Conservation (phyloP, 805 yeast species). For the Ogataea populi-albae region DNA sequence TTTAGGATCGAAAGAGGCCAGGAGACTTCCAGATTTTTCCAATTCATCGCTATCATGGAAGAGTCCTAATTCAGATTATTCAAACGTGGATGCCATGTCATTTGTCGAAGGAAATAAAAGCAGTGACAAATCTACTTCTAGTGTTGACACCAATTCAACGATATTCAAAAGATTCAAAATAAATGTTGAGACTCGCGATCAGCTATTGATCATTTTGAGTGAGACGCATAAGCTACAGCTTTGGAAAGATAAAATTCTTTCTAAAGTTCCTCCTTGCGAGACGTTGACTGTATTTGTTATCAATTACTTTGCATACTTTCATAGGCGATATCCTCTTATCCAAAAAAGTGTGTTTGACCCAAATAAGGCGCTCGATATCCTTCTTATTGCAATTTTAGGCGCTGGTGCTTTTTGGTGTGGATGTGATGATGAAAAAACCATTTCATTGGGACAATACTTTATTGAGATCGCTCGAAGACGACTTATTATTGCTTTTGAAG, state of each 20-base stretch:
- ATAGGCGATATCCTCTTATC: conserved; percentile 5
- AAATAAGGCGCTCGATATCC: conserved; percentile 1
- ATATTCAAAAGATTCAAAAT: conserved; percentile 4
- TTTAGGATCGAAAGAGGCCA: neutral
- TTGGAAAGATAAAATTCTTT: conserved; percentile 5
- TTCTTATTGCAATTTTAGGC: conserved; percentile 7
- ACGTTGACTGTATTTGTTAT: conserved; percentile 5
- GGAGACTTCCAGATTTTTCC: conserved; percentile 7
- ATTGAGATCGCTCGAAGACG: conserved; percentile 7
- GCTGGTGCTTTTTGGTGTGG: conserved; percentile 10
- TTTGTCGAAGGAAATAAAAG: conserved; percentile 3
- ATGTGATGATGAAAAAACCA: conserved; percentile 5
- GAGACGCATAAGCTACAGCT: conserved; percentile 7
- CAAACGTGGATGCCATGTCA: conserved; percentile 4
- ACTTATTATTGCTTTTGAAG: conserved; percentile 5
- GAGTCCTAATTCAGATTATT: conserved; percentile 4
- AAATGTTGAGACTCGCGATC: conserved; percentile 6
- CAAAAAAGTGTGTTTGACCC: conserved; percentile 5
- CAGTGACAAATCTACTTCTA: neutral
- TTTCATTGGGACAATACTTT: conserved; percentile 6
- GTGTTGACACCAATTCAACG: conserved; percentile 1
- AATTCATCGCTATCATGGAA: conserved; percentile 9
- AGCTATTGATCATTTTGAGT: conserved; percentile 3
- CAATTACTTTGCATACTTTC: conserved; percentile 8
- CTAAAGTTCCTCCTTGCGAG: conserved; percentile 7